Percentiles rank a stretch among this genome's conserved stretches.
Conservation (phyloP, 2,329 filamentous ascomycete species). For the Hortaea werneckii region DNA sequence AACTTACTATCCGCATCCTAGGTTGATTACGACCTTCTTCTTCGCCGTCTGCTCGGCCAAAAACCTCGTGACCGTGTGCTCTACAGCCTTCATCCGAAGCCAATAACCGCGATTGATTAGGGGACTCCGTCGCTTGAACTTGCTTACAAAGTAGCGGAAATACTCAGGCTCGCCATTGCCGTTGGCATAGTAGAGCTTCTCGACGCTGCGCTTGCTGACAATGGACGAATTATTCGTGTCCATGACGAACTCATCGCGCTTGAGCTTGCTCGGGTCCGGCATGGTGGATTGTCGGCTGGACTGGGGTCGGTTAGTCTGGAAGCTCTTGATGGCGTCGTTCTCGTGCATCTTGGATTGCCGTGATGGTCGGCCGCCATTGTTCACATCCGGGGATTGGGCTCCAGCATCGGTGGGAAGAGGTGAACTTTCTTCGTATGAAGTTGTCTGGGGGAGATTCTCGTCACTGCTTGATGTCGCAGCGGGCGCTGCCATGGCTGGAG, state of each 20-base stretch:
- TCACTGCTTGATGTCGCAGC: too few species aligned
- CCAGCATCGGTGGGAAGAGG: not conserved
- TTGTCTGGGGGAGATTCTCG: too few species aligned
- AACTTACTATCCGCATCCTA: constrained; percentile 75
- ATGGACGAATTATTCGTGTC: constrained; percentile 82
- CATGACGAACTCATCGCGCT: constrained; percentile 28
- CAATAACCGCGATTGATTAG: constrained; percentile 86
- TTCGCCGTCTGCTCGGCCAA: constrained; percentile 48
- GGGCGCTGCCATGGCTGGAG: too few species aligned
- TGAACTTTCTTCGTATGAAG: too few species aligned
- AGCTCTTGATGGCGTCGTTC: constrained; percentile 1
- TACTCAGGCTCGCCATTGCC: constrained; percentile 56
- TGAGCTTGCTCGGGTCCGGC: constrained; percentile 15
- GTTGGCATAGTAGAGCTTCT: constrained; percentile 67
- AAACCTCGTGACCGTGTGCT: constrained; percentile 64
- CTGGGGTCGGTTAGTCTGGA: not conserved
- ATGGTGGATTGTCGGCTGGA: constrained; percentile 1
- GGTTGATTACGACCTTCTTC: constrained; percentile 65
- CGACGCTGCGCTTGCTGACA: constrained; percentile 86
- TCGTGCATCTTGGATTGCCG: too few species aligned
- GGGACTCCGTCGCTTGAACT: constrained; percentile 72
- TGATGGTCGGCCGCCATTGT: too few species aligned
- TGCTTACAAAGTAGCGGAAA: constrained; percentile 79
- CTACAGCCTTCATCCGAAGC: constrained; percentile 73
- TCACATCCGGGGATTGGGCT: not conserved